Evolutionary conservation across 2,329 filamentous ascomycete species (phyloP).

Genomic region (Didymella glomerata): DNA sequence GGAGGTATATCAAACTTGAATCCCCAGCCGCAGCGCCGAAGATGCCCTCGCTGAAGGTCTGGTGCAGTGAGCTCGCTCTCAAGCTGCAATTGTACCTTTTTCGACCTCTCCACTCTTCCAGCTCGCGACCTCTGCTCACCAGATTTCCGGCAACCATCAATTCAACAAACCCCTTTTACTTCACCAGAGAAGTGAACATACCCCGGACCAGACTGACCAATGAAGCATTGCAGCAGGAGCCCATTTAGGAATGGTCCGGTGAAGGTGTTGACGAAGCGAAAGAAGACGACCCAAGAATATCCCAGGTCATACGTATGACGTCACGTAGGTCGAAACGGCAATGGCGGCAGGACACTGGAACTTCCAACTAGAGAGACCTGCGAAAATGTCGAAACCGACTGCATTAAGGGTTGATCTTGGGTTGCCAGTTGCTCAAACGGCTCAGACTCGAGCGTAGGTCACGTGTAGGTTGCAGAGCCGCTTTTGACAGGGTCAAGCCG

Average conservation of each 20-base stretch:
- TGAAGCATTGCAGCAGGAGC: background rate
- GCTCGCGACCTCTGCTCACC: background rate
- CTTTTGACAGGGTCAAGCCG: conserved; percentile 1
- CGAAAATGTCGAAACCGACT: background rate
- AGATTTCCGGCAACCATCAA: background rate
- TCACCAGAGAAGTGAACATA: background rate
- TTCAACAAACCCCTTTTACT: background rate
- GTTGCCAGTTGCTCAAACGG: background rate
- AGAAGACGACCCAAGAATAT: background rate
- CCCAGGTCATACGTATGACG: background rate
- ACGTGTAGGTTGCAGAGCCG: conserved; percentile 16
- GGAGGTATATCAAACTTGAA: conserved; percentile 18
- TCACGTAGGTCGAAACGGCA: conserved; percentile 8
- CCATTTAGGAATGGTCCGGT: background rate
- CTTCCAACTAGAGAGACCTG: background rate
- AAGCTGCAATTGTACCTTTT: background rate
- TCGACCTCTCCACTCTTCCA: background rate
- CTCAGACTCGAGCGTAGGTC: background rate
- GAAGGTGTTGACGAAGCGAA: background rate
- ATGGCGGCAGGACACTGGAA: background rate
- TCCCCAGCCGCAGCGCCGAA: conserved; percentile 11
- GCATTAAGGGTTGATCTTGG: background rate
- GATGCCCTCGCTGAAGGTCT: background rate
- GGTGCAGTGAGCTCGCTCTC: background rate
- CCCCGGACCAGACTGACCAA: background rate